phyloP scores from a whole-genome alignment of 2,329 filamentous ascomycete genomes.

The Apiospora phragmitis region DNA sequence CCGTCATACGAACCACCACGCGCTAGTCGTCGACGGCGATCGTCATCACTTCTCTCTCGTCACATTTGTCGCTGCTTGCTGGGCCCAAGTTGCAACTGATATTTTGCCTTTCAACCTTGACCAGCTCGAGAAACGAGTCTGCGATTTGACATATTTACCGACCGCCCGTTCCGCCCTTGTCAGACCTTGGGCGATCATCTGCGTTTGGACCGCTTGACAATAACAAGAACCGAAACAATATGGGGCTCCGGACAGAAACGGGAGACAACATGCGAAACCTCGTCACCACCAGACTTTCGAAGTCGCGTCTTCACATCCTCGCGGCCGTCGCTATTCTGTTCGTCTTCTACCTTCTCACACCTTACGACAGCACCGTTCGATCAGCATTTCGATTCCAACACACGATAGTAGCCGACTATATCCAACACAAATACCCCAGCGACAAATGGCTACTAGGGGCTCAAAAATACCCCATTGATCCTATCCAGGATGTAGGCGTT shows the following conservation, averaged over 20 bases:
- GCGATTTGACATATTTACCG: not conserved
- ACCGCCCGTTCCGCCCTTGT: not conserved
- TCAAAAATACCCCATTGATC: constrained; percentile 44
- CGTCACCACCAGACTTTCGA: constrained; percentile 23
- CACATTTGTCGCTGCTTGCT: not conserved
- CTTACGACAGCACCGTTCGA: constrained; percentile 29
- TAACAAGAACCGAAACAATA: not conserved
- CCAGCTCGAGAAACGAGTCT: not conserved
- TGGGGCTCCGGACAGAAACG: constrained; percentile 14
- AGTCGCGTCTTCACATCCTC: constrained; percentile 29
- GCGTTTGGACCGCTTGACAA: not conserved
- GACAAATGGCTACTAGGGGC: constrained; percentile 44
- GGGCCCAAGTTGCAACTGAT: not conserved
- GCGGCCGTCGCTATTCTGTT: constrained; percentile 25
- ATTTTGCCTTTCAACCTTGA: not conserved
- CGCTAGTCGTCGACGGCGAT: not conserved
- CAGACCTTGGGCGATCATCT: not conserved
- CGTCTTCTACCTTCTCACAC: constrained; percentile 28
- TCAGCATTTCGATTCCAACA: constrained; percentile 32
- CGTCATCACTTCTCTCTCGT: not conserved
- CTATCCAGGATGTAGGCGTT: constrained; percentile 47
- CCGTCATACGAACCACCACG: not conserved
- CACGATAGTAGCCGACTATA: constrained; percentile 28
- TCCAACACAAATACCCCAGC: constrained; percentile 30
- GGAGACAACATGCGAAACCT: constrained; percentile 12